Percentiles rank a stretch among this genome's conserved stretches.
phyloP scores from a whole-genome alignment of 2,329 filamentous ascomycete genomes.

The Botrytis squamosa region DNA sequence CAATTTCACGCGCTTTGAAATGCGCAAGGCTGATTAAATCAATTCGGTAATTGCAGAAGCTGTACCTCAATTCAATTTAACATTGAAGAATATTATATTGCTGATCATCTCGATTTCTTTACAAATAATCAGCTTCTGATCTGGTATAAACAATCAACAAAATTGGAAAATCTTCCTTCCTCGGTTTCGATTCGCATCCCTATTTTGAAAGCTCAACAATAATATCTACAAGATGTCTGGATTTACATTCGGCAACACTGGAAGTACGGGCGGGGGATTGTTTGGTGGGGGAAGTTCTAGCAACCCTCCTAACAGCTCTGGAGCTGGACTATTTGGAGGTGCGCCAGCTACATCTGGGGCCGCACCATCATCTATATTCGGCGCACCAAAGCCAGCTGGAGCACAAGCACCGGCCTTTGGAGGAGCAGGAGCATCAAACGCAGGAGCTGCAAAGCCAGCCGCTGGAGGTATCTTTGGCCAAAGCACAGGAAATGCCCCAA shows the following conservation, averaged over 20 bases:
- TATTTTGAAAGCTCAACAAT: background rate
- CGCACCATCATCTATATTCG: conserved; percentile 22
- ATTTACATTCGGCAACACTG: conserved; percentile 38
- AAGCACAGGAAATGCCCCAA: conserved; percentile 35
- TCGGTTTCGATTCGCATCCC: conserved; percentile 7
- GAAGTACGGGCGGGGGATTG: conserved; percentile 22
- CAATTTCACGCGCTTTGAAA: conserved; percentile 25
- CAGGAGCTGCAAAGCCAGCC: conserved; percentile 21
- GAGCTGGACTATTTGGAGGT: conserved; percentile 18
- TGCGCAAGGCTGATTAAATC: conserved; percentile 26
- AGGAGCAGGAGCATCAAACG: background rate
- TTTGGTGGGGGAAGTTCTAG: conserved; percentile 16
- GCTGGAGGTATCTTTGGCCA: conserved; percentile 33
- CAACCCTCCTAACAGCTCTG: conserved; percentile 19
- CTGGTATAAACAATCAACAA: conserved; percentile 3
- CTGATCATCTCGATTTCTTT: conserved; percentile 10
- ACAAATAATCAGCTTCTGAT: conserved; percentile 11
- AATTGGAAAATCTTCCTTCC: conserved; percentile 19
- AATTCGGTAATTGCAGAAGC: conserved; percentile 23
- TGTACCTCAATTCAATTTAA: conserved; percentile 16
- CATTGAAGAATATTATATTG: background rate
- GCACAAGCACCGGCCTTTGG: conserved; percentile 13
- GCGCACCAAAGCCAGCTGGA: conserved; percentile 6
- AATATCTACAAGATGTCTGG: conserved; percentile 35
- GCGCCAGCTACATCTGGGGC: conserved; percentile 26